Evolutionary conservation across 2,329 filamentous ascomycete genomes (phyloP).

Genomic region (Torrubiella hemipterigena): DNA sequence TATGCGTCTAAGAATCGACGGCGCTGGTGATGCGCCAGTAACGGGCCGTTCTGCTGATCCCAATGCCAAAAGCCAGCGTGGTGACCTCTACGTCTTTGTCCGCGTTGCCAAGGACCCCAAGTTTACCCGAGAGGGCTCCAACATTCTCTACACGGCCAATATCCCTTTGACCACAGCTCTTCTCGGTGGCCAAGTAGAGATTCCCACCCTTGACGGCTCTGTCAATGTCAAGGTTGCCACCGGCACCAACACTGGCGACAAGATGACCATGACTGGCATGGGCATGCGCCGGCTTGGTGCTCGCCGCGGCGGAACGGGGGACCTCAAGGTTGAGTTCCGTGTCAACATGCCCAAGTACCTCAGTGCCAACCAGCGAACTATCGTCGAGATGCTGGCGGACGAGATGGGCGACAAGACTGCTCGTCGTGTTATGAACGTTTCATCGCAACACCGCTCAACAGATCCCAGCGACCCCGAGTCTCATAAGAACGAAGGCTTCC

Average conservation of each 20-base stretch:
- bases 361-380: slow-evolving; percentile 78
- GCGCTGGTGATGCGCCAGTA: slow-evolving; percentile 76
- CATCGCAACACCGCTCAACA: slow-evolving; percentile 10
- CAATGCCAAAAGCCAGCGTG: slow-evolving; percentile 54
- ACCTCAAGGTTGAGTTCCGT: slow-evolving; percentile 88
- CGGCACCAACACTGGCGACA: slow-evolving; percentile 86
- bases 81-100: slow-evolving; percentile 86
- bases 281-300: slow-evolving; percentile 80
- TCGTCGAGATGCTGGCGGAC: slow-evolving; percentile 91
- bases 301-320: slow-evolving; percentile 58
- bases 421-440: slow-evolving; percentile 81
- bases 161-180: slow-evolving; percentile 89
- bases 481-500: slow-evolving; percentile 76
- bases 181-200: slow-evolving; percentile 76
- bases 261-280: slow-evolving; percentile 77
- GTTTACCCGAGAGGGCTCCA: slow-evolving; percentile 77
- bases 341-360: slow-evolving; percentile 93
- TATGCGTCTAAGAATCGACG: slow-evolving; percentile 76
- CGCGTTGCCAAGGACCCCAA: slow-evolving; percentile 80
- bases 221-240: slow-evolving; percentile 86
- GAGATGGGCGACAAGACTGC: slow-evolving; percentile 91
- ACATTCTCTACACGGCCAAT: slow-evolving; percentile 84
- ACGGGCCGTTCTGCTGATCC: slow-evolving; percentile 58
- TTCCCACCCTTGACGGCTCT: slow-evolving; percentile 83
- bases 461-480: slow-evolving; percentile 24